Percentiles rank a stretch among this genome's conserved stretches.
These are phyloP conservation scores for Starmera dryadoides DNA, from an alignment of 805 yeast species.

Conservation along the genomic window DNA sequence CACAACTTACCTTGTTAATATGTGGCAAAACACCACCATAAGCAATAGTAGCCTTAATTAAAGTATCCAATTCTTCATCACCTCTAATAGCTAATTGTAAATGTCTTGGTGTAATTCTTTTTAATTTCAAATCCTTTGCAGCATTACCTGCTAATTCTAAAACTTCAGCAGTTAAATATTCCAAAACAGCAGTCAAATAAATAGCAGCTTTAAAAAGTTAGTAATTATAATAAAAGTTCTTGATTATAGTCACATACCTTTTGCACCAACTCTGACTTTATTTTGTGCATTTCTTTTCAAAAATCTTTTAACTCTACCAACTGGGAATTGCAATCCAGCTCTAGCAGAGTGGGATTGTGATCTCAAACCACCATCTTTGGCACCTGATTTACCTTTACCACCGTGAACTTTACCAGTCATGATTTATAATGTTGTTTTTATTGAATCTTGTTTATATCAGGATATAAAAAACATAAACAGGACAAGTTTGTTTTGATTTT, in stretches of 20 bases:
- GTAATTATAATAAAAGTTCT: neutral
- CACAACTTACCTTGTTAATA: conserved; percentile 19
- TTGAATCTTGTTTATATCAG: neutral
- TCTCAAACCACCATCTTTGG: conserved; percentile 53
- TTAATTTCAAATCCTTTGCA: conserved; percentile 89
- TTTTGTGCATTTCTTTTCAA: conserved; percentile 87
- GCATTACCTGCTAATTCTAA: conserved; percentile 98
- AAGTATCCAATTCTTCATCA: conserved; percentile 93
- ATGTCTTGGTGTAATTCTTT: conserved; percentile 97
- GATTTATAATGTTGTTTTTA: conserved; percentile 1
- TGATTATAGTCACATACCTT: no score
- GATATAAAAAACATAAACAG: neutral
- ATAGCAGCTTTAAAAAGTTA: conserved; percentile 57
- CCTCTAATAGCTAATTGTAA: conserved; percentile 95
- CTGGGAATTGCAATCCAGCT: conserved; percentile 95
- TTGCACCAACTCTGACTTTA: conserved; percentile 73
- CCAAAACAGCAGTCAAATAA: conserved; percentile 91
- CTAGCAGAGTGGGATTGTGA: conserved; percentile 89
- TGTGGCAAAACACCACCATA: conserved; percentile 95
- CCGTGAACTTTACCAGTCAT: conserved; percentile 98
- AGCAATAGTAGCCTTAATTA: conserved; percentile 92
- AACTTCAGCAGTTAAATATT: conserved; percentile 94
- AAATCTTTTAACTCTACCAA: conserved; percentile 97
- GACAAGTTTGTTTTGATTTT: neutral
- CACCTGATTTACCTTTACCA: conserved; percentile 93